These are phyloP conservation scores for Sequoiadendron giganteum DNA, from an alignment of 75 land plant genomes.

Conservation along the genomic window DNA sequence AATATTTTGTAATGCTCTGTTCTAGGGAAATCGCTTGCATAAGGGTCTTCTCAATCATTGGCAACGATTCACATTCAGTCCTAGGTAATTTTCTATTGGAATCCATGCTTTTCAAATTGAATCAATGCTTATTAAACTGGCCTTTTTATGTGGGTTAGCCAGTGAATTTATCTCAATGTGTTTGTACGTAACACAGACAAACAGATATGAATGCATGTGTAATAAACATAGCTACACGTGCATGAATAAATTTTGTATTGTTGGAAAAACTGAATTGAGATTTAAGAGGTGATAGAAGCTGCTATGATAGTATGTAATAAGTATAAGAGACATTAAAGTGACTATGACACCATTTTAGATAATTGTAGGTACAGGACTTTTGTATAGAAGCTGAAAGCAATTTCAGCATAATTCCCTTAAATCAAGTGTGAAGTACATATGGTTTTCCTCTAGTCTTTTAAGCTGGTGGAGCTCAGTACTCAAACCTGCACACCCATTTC, in stretches of 20 bases:
- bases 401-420: background rate
- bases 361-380: background rate
- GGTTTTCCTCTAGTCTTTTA: background rate
- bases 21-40: slow-evolving; percentile 90
- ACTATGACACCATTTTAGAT: background rate
- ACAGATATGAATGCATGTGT: background rate
- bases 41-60: slow-evolving; percentile 86
- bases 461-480: background rate
- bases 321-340: background rate
- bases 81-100: slow-evolving; percentile 57
- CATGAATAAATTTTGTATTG: background rate
- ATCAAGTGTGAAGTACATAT: background rate
- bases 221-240: background rate
- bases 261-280: background rate
- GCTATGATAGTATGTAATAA: background rate
- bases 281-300: background rate
- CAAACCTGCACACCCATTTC: too few relatives aligned
- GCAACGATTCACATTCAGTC: slow-evolving; percentile 94
- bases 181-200: background rate
- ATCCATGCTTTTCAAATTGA: background rate
- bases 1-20: background rate
- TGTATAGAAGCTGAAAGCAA: background rate
- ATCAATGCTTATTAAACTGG: background rate
- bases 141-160: background rate
- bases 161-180: background rate